Evolutionary conservation across 305 asterid species (phyloP).

Genomic region (Fraxinus greggii): DNA sequence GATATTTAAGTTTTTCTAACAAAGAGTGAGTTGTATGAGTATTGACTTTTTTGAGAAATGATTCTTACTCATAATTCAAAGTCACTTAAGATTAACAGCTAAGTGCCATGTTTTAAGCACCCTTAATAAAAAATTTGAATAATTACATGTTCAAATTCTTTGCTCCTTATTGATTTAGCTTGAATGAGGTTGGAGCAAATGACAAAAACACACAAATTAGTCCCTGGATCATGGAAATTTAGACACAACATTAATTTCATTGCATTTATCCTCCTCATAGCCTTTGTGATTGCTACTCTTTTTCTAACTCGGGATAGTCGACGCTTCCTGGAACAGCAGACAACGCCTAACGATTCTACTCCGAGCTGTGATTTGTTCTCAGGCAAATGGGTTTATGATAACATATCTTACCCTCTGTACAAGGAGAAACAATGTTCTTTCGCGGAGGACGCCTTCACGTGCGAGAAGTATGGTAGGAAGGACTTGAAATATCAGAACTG

Average conservation of each 20-base stretch:
- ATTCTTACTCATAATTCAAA: not conserved
- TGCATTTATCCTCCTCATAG: conserved; percentile 24
- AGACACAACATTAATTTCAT: conserved; percentile 22
- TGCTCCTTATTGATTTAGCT: not conserved
- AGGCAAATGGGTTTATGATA: conserved; percentile 44
- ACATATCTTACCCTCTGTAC: conserved; percentile 34
- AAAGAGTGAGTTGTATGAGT: not conserved
- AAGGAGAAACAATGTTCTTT: conserved; percentile 36
- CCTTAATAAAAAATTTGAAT: not conserved
- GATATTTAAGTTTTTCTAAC: not conserved
- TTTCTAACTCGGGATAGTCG: conserved; percentile 11
- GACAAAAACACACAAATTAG: conserved; percentile 11
- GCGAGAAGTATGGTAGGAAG: conserved; percentile 34
- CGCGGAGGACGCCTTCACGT: conserved; percentile 19
- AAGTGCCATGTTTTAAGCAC: not conserved
- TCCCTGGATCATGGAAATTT: conserved; percentile 11
- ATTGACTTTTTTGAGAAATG: not conserved
- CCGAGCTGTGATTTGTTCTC: conserved; percentile 35
- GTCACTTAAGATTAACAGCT: not conserved
- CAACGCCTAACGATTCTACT: not conserved
- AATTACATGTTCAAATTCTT: not conserved
- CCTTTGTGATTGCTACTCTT: conserved; percentile 20
- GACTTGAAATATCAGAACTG: conserved; percentile 32
- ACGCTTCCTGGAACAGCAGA: not conserved
- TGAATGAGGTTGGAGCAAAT: not conserved